Base-by-base conservation (phyloP, 2,329 filamentous ascomycete species). In the Fusarium buxicola region DNA sequence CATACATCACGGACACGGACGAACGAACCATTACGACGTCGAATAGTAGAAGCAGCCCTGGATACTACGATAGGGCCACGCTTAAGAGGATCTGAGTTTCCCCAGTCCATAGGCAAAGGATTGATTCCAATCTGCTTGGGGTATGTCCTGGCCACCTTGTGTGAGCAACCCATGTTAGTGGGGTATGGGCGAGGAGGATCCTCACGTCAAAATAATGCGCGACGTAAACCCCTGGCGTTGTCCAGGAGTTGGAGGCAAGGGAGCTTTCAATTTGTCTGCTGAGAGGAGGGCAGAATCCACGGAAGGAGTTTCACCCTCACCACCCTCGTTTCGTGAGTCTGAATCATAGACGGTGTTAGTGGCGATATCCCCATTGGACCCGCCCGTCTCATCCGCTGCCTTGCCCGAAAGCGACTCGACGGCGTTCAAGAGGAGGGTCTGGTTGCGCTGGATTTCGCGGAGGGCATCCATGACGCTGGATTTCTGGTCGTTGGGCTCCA, bases 61-160 rank as follows among this genome's bases (percentile, higher is more conserved):
- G 90, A 95, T 38, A 97, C 94, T 47, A 97, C 89, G 45, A 98
- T 91, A 5, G 94, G 94, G 2, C 94, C 95, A 76, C 94, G 87
- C 70, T 88, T 82, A 55, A 83, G 76, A 34, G 92, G 87, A 74
- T 96, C 91, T 51, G 85, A 79, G 52, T 92, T 87, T 46, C 94
- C 94, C 94, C 94, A 98, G 68, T 91, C 84, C 83, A 98, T 87
- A 18, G 88, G 86, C 47, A 97, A 80, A n/a, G 94, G 94, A 65
- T 96, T 92, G 76, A 98, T 94, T 62, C 94, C 94, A 66, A 92
- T 92, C 78, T 97, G 94, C 69, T 92, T 93, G 25, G 94, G 94
- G 77, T 98, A 97, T 7, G 94, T 97, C 46, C 85, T 87, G 38
- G 11, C 41, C 32, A 55, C 35, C 28, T 34, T 28, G 31, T 36